These are phyloP conservation scores for Xylaria sp. DNA, from an alignment of 2,329 filamentous ascomycete species.

Conservation along the genomic window DNA sequence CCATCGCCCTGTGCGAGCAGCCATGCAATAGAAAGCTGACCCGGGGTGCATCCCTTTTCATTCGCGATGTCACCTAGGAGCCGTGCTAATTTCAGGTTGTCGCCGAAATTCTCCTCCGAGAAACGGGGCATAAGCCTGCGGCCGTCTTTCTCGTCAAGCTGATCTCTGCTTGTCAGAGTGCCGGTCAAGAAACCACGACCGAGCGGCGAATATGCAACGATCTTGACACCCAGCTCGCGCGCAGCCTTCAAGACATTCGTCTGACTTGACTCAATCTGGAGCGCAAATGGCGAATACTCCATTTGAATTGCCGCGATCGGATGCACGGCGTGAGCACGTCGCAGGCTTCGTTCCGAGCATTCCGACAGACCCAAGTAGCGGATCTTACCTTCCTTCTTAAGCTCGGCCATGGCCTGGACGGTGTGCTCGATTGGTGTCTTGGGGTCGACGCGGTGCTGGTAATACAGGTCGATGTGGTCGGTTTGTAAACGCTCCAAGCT, in stretches of 20 bases:
- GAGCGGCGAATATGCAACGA: conserved; percentile 67
- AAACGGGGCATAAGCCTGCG: conserved; percentile 56
- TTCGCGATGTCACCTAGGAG: conserved; percentile 45
- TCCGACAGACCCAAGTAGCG: conserved; percentile 63
- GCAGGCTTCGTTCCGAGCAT: conserved; percentile 58
- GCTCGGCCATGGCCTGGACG: conserved; percentile 58
- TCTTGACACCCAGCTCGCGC: conserved; percentile 63
- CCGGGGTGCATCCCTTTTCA: conserved; percentile 55
- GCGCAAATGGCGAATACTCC: conserved; percentile 63
- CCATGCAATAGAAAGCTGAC: conserved; percentile 67
- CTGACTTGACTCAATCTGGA: conserved; percentile 66
- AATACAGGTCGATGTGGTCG: conserved; percentile 65
- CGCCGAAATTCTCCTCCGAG: conserved; percentile 60
- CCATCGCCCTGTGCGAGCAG: conserved; percentile 59
- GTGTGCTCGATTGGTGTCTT: conserved; percentile 60
- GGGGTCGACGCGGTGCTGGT: conserved; percentile 61
- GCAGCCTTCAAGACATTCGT: conserved; percentile 61
- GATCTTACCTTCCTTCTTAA: conserved; percentile 63
- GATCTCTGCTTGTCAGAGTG: conserved; percentile 55
- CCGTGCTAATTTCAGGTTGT: conserved; percentile 55
- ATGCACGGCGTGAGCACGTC: conserved; percentile 59
- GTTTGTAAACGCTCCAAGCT: conserved; percentile 60
- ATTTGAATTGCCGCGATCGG: conserved; percentile 63
- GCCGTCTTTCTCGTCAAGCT: conserved; percentile 57
- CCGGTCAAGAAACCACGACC: conserved; percentile 66